Evolutionary conservation across 176 grass and related monocot genomes (phyloP).

Genomic region (Oryza coarctata): DNA sequence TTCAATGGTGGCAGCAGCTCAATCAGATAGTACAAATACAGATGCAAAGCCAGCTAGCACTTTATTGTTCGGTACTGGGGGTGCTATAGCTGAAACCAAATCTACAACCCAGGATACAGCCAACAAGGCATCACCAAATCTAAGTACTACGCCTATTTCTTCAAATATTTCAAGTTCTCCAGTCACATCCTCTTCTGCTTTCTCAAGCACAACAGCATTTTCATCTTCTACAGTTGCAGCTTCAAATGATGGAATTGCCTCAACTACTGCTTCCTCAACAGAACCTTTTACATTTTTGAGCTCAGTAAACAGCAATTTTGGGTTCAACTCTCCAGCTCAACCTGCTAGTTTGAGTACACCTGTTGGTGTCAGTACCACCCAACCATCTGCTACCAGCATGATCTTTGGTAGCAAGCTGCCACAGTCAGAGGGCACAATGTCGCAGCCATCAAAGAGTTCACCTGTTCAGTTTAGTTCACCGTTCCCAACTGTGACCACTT

Average conservation of each 20-base stretch:
- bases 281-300: constrained; percentile 39
- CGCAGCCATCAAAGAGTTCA: constrained; percentile 34
- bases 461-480: constrained; percentile 37
- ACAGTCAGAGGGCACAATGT: constrained; percentile 27
- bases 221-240: constrained; percentile 19
- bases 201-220: constrained; percentile 21
- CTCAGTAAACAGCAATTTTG: constrained; percentile 39
- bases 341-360: constrained; percentile 37
- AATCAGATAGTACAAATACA: constrained; percentile 29
- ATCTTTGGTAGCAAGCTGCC: constrained; percentile 37
- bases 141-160: background rate
- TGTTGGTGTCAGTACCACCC: constrained; percentile 30
- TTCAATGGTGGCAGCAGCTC: constrained; percentile 19
- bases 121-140: constrained; percentile 29
- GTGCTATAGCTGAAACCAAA: constrained; percentile 34
- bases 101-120: constrained; percentile 23
- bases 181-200: constrained; percentile 10
- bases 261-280: constrained; percentile 22
- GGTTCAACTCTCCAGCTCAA: constrained; percentile 48
- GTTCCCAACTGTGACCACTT: constrained; percentile 18
- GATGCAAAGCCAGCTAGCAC: constrained; percentile 31
- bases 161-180: constrained; percentile 38
- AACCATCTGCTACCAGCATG: constrained; percentile 20
- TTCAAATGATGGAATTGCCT: constrained; percentile 19
- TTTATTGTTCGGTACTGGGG: constrained; percentile 7